Base-by-base conservation (phyloP, 768 basidiomycete species). In the Suillus subalutaceus region DNA sequence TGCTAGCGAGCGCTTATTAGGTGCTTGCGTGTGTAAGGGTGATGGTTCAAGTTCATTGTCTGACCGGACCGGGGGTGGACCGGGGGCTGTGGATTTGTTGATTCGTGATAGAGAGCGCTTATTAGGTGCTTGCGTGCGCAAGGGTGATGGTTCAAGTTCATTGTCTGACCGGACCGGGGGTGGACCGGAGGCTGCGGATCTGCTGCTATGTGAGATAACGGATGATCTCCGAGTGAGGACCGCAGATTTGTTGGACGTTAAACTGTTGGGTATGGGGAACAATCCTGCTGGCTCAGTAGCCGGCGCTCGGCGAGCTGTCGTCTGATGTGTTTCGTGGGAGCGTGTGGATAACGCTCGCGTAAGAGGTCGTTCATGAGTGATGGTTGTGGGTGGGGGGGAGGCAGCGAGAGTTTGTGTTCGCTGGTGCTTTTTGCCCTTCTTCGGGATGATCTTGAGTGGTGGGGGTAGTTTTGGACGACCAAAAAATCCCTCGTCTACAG, bases 401-500 rank as follows among this genome's bases (percentile, higher is more conserved):
- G 23, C 30, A 15, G 9, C 41, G 30, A 59, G 23, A 35, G 72
- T 71, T 26, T 16, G 10, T 46, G 60, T 66, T 40, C 66, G 71
- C 35, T 62, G 52, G 16, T 73, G 72, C 16, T 56, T 65, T 50
- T 44, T 52, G 9, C 2, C 48, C 40, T 60, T 60, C 40, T 60
- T 60, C 26, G 58, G 58, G 13, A 60, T 41, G 48, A 67, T 23
- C 35, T 67, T 67, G 0, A 72, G 65, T 3, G 74, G 69, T 2
- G 63, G 63, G 37, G 71, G 67, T 23, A 70, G 64, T 38, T 69
- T 72, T 35, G 73, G 66, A 5, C 66, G 72, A 15, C 73, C 69
- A 55, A 78, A 66, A 40, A 41, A 75, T 0, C 70, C 32, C 40
- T 75, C 75, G 20, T 66, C 6, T 13, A 66, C 26, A n/a, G 65